These are phyloP conservation scores for barrel medic (Medicago truncatula) DNA, from an alignment of 306 rosid species.

Conservation along the genomic window MtrunA17r5.0-ANR NC_053049.1:41961501-41962000, in stretches of 20 bases:
- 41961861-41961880: slow-evolving; percentile 3
- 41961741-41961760: slow-evolving; percentile 85
- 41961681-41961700: slow-evolving; percentile 85
- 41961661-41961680: slow-evolving; percentile 69
- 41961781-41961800: slow-evolving; percentile 82
- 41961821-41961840: slow-evolving; percentile 65
- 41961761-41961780: slow-evolving; percentile 81
- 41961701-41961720: slow-evolving; percentile 91
- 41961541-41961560: slow-evolving; percentile 50
- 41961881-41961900: slow-evolving; percentile 28
- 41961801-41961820: slow-evolving; percentile 90
- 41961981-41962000: slow-evolving; percentile 88
- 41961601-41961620: slow-evolving; percentile 87
- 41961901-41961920: slow-evolving; percentile 34
- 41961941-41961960: slow-evolving; percentile 77
- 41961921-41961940: slow-evolving; percentile 74
- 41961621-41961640: slow-evolving; percentile 86
- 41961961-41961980: slow-evolving; percentile 89
- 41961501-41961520: slow-evolving; percentile 36
- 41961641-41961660: slow-evolving; percentile 65
- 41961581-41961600: slow-evolving; percentile 80
- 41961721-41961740: slow-evolving; percentile 79
- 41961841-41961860: slow-evolving; percentile 26
- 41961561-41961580: slow-evolving; percentile 63
- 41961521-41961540: slow-evolving; percentile 18